These are phyloP conservation scores for Calocybe gangraenosa DNA, from an alignment of 768 basidiomycete species.

Conservation along the genomic window DNA sequence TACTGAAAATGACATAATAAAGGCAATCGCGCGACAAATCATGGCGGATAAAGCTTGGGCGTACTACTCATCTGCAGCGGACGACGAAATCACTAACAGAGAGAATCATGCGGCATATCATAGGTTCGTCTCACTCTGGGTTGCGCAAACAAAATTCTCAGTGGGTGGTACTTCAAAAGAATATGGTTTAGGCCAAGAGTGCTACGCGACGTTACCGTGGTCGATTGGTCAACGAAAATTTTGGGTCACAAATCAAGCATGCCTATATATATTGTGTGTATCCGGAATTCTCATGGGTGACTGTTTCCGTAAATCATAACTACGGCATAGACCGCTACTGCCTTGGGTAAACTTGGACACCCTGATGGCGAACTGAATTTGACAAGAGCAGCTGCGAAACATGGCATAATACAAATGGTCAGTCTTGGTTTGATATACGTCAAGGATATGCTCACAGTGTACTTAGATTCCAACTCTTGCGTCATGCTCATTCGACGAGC, in stretches of 20 bases:
- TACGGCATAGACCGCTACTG: conserved; percentile 58
- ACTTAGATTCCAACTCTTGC: conserved; percentile 89
- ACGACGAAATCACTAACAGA: conserved; percentile 87
- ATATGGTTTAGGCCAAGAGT: conserved; percentile 92
- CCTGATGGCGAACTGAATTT: conserved; percentile 92
- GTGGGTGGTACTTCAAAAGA: conserved; percentile 27
- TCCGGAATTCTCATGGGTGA: neutral
- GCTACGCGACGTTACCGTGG: conserved; percentile 75
- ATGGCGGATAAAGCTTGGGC: conserved; percentile 93
- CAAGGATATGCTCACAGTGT: neutral
- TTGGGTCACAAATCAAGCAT: conserved; percentile 71
- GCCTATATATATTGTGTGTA: conserved; percentile 75
- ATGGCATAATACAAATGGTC: conserved; percentile 54
- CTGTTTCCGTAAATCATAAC: neutral
- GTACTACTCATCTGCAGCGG: conserved; percentile 94
- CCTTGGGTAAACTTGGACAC: conserved; percentile 91
- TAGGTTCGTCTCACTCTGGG: conserved; percentile 40
- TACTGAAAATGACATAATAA: conserved; percentile 3
- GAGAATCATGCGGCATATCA: conserved; percentile 94
- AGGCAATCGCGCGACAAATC: conserved; percentile 80
- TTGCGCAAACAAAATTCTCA: neutral
- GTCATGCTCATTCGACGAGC: conserved; percentile 93
- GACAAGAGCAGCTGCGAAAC: conserved; percentile 83
- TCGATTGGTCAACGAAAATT: conserved; percentile 85
- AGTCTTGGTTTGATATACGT: neutral